phyloP scores from a whole-genome alignment of 768 basidiomycete species.

The Amanita exitialis region DNA sequence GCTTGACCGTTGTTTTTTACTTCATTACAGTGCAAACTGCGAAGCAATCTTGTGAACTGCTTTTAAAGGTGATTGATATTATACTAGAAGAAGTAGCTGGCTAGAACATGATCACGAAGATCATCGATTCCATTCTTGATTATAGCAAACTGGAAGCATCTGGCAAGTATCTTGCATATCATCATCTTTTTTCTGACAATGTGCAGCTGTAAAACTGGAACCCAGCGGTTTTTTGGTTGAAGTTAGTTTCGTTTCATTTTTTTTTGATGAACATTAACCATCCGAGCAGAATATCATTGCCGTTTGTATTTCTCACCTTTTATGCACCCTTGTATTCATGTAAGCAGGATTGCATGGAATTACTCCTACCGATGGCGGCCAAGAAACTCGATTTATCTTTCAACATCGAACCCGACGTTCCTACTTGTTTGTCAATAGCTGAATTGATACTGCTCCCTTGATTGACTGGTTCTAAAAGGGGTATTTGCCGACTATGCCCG shows the following conservation, averaged over 20 bases:
- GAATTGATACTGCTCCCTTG: background rate
- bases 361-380: conserved; percentile 64
- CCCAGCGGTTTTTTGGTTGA: conserved; percentile 58
- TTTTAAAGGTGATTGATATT: conserved; percentile 41
- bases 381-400: conserved; percentile 67
- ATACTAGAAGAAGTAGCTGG: background rate
- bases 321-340: conserved; percentile 4
- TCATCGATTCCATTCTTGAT: conserved; percentile 72
- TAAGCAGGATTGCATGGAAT: conserved; percentile 63
- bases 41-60: conserved; percentile 66
- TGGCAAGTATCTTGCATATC: conserved; percentile 22
- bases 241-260: conserved; percentile 18
- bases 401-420: conserved; percentile 59
- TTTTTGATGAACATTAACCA: background rate
- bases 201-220: conserved; percentile 57
- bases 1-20: background rate
- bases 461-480: conserved; percentile 25
- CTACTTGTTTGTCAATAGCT: conserved; percentile 34
- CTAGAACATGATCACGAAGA: conserved; percentile 25
- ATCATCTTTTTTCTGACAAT: conserved; percentile 5
- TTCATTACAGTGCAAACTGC: conserved; percentile 53
- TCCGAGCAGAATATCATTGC: conserved; percentile 48
- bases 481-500: conserved; percentile 67
- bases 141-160: conserved; percentile 76
- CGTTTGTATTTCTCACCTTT: conserved; percentile 22